Conservation (phyloP, 352 stramenopile species). For the Peronosclerospora sorghi region DNA sequence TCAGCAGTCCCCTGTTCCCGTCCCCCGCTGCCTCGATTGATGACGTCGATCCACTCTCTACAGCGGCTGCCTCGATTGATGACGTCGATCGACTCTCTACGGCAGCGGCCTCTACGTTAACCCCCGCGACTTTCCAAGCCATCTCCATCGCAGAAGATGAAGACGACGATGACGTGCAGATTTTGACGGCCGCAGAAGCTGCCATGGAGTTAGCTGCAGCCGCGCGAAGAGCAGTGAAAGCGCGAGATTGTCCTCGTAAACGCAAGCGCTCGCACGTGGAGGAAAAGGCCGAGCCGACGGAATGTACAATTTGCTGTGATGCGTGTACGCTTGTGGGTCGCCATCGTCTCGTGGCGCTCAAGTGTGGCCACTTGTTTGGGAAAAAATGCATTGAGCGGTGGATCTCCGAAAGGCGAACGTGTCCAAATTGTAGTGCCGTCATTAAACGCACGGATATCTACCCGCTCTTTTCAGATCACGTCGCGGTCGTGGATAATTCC, state of each 20-base stretch:
- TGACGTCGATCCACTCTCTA: no score
- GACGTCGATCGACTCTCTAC: no score
- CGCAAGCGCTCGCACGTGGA: conserved; percentile 20
- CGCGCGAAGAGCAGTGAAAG: background rate
- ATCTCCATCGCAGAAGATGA: conserved; percentile 8
- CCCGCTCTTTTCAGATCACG: conserved; percentile 54
- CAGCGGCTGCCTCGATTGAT: no score
- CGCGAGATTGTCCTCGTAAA: conserved; percentile 8
- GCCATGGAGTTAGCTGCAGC: conserved; percentile 12
- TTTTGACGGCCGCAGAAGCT: conserved; percentile 15
- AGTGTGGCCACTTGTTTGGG: conserved; percentile 65
- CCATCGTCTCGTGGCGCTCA: conserved; percentile 61
- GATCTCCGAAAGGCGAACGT: conserved; percentile 44
- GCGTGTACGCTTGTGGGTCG: conserved; percentile 38
- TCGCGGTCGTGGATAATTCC: conserved; percentile 68
- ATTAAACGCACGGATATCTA: conserved; percentile 44
- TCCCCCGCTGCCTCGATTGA: no score
- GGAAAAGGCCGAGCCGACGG: conserved; percentile 38
- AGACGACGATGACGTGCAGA: conserved; percentile 27
- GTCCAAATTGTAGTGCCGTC: conserved; percentile 51
- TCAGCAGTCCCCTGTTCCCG: no score
- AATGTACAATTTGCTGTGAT: conserved; percentile 72
- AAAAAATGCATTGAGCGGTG: conserved; percentile 69
- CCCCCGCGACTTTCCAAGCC: background rate
- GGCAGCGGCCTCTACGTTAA: no score